Evolutionary conservation across 805 yeast genomes (phyloP).

Genomic region (Sugiyamaella qingdaonensis): DNA sequence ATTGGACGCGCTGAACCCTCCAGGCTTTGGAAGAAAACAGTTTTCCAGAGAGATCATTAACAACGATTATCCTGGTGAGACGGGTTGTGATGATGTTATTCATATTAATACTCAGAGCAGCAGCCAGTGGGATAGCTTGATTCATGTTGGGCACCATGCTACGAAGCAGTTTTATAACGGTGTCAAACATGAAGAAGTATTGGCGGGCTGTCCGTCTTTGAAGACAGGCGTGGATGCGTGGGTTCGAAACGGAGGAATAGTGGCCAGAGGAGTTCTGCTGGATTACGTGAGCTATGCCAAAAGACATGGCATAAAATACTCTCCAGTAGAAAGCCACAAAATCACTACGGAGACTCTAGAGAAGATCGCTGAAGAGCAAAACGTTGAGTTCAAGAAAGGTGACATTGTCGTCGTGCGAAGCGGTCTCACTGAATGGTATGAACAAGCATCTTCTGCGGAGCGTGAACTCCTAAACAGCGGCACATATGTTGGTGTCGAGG

Average conservation of each 20-base stretch:
- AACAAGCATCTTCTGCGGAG: slow-evolving; percentile 10
- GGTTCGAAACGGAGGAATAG: slow-evolving; percentile 30
- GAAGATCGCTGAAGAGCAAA: slow-evolving; percentile 24
- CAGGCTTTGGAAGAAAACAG: slow-evolving; percentile 8
- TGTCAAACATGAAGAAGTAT: slow-evolving; percentile 24
- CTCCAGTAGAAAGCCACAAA: slow-evolving; percentile 26
- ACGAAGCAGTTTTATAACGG: slow-evolving; percentile 24
- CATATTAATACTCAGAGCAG: slow-evolving; percentile 30
- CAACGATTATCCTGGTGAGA: slow-evolving; percentile 4
- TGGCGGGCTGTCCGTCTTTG: slow-evolving; percentile 10
- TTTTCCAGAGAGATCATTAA: slow-evolving; percentile 7
- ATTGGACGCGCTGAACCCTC: slow-evolving; percentile 11
- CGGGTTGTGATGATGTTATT: slow-evolving; percentile 28
- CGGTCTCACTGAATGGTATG: slow-evolving; percentile 30
- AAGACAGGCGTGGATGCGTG: slow-evolving; percentile 15
- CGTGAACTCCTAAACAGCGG: not conserved
- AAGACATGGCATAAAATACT: slow-evolving; percentile 25
- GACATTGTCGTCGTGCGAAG: slow-evolving; percentile 32
- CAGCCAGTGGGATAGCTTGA: slow-evolving; percentile 35
- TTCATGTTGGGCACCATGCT: slow-evolving; percentile 27
- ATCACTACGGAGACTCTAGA: slow-evolving; percentile 26
- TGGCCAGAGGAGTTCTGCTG: slow-evolving; percentile 33
- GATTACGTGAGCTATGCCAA: slow-evolving; percentile 32
- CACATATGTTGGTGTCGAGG: slow-evolving; percentile 25
- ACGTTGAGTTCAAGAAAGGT: slow-evolving; percentile 28